Percentiles rank a stretch among this genome's conserved stretches.
These are phyloP conservation scores for Candida endomychidarum DNA, from an alignment of 805 yeast genomes.

Conservation along the genomic window DNA sequence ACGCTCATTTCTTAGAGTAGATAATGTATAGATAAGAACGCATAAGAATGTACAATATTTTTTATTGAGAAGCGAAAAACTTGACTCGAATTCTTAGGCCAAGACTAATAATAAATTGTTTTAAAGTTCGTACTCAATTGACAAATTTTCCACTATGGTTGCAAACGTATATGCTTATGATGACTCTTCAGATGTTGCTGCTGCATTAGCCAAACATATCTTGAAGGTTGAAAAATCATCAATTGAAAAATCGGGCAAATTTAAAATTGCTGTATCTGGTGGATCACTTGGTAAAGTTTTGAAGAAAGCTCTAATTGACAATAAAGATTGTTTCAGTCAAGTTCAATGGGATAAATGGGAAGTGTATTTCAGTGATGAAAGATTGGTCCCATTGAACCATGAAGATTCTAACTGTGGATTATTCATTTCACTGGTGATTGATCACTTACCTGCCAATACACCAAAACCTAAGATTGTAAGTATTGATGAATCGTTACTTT, in stretches of 20 bases:
- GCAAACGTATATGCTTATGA: constrained; percentile 48
- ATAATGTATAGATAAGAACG: not conserved
- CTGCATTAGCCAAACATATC: constrained; percentile 62
- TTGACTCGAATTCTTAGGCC: not conserved
- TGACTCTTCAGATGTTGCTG: constrained; percentile 60
- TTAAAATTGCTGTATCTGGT: constrained; percentile 84
- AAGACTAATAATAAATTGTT: too few relatives aligned
- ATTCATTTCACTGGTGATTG: constrained; percentile 63
- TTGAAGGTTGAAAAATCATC: constrained; percentile 62
- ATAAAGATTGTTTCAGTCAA: constrained; percentile 41
- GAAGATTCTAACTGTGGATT: constrained; percentile 85
- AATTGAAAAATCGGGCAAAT: constrained; percentile 44
- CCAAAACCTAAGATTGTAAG: constrained; percentile 62
- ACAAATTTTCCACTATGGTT: constrained; percentile 21
- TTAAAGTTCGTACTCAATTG: too few relatives aligned
- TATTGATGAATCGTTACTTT: constrained; percentile 61
- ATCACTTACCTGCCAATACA: constrained; percentile 35
- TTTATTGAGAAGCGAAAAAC: not conserved
- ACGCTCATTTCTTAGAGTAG: constrained; percentile 70
- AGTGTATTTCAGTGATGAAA: constrained; percentile 86
- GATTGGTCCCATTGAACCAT: constrained; percentile 79
- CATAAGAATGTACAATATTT: not conserved
- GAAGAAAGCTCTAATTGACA: constrained; percentile 63
- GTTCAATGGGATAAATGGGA: constrained; percentile 75
- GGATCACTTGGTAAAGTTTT: constrained; percentile 83